Evolutionary conservation across 2,329 filamentous ascomycete species (phyloP).

Genomic region (Sclerotinia spermophila): DNA sequence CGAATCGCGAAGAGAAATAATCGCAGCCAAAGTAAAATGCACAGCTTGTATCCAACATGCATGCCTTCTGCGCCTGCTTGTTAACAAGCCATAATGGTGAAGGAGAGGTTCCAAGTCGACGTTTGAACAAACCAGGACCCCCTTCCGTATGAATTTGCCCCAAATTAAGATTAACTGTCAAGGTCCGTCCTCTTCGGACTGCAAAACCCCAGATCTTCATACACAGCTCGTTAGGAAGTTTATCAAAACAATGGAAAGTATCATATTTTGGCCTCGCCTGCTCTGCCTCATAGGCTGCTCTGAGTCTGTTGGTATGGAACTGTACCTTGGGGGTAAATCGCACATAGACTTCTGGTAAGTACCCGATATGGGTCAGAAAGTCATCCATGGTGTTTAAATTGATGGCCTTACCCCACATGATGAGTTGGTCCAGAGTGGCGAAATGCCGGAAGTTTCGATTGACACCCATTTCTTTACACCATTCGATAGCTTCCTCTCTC

Average conservation of each 20-base stretch:
- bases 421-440: not conserved
- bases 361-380: not conserved
- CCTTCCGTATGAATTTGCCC: not conserved
- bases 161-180: not conserved
- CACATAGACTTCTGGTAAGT: not conserved
- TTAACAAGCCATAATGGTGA: conserved; percentile 1
- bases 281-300: not conserved
- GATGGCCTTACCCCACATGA: not conserved
- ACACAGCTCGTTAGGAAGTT: not conserved
- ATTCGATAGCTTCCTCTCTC: not conserved
- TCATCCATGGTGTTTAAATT: not conserved
- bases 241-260: not conserved
- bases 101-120: not conserved
- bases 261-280: conserved; percentile 1
- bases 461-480: conserved; percentile 3
- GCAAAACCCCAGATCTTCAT: conserved; percentile 1
- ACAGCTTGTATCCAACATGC: not conserved
- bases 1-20: not conserved
- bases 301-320: not conserved
- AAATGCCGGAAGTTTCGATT: conserved; percentile 5
- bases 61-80: not conserved
- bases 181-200: not conserved
- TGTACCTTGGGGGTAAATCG: not conserved
- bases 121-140: conserved; percentile 3
- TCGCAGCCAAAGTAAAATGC: not conserved